Evolutionary conservation across 1,139 yeast species (phyloP), one percentile per base, ranked within the genome.

Genomic region (Taphrina populina): DNA sequence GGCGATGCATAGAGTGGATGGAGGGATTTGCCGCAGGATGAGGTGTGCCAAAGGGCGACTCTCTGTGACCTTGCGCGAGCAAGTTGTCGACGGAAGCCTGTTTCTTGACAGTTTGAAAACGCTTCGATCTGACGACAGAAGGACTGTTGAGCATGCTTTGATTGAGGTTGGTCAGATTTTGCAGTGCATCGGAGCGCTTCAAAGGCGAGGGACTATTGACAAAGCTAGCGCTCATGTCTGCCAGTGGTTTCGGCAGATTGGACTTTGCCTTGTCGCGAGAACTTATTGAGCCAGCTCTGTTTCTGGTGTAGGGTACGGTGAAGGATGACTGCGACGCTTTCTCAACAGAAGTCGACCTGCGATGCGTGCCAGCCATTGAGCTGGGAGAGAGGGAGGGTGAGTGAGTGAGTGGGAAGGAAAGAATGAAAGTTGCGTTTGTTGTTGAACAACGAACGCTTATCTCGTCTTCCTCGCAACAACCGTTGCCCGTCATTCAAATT

Each of bases 101-200:
- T 32, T 60, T 62, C 10, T 63, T 56, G 21, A 61, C 47, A 34
- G 59, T 61, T n/a, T 33, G 56, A 20, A 36, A 43, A 24, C 35
- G 51, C 24, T 30, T 55, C 51, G 34, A 56, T 30, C 44, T 33
- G 56, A 21, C 20, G 11, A 37, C 32, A 11, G 46, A 27, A n/a
- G 66, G 65, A 10, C 69, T 65, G 20, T 66, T 67, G 13, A 59
- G 57, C n/a, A 68, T 65, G 4, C 73, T 71, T 54, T 67, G 68
- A 60, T 71, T 75, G 33, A 72, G 67, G 58, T 73, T 71, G 29
- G 23, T 26, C 23, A 49, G 46, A 39, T 49, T 49, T 17, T 35
- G 44, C 10, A 49, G 39, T 5, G 54, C 54, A 30, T 49, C 54
- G 10, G 54, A 49, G 4, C 54, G 40, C 36, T 49, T 49, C 35